phyloP scores from a whole-genome alignment of 2,329 filamentous ascomycete species.

The Colletotrichum sp. region DNA sequence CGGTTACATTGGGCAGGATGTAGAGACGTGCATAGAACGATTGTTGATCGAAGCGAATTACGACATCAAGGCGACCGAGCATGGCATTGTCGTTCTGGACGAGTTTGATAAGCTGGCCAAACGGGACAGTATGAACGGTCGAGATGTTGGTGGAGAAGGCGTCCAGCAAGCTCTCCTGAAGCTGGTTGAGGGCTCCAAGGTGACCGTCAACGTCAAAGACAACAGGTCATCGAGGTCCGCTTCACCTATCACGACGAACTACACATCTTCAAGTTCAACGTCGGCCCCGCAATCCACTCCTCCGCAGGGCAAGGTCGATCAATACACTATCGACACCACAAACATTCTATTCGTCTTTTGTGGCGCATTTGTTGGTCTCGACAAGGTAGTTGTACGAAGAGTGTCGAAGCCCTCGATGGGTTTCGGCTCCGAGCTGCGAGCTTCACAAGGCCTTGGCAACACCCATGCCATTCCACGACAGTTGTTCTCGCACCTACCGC shows the following conservation, averaged over 20 bases:
- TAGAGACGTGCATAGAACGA: slow-evolving; percentile 92
- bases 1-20: slow-evolving; percentile 96
- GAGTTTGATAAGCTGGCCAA: slow-evolving; percentile 98
- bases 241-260: slow-evolving; percentile 58
- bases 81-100: slow-evolving; percentile 93
- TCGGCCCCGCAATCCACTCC: slow-evolving; percentile 51
- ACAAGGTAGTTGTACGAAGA: slow-evolving; percentile 86
- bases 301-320: slow-evolving; percentile 59
- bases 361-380: slow-evolving; percentile 90
- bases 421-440: slow-evolving; percentile 83
- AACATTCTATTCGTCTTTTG: slow-evolving; percentile 98
- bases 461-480: slow-evolving; percentile 70
- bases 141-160: slow-evolving; percentile 94
- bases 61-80: slow-evolving; percentile 81
- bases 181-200: slow-evolving; percentile 93
- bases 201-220: slow-evolving; percentile 89
- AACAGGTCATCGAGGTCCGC: slow-evolving; percentile 65
- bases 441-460: slow-evolving; percentile 52
- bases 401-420: slow-evolving; percentile 86
- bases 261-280: slow-evolving; percentile 49
- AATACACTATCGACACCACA: slow-evolving; percentile 84
- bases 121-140: slow-evolving; percentile 83
- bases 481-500: slow-evolving; percentile 60
- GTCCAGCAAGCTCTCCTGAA: slow-evolving; percentile 96
- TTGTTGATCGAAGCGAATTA: slow-evolving; percentile 91